Base-by-base conservation (phyloP, 192 early-diverging fungal species). In the Cetraspora pellucida region DNA sequence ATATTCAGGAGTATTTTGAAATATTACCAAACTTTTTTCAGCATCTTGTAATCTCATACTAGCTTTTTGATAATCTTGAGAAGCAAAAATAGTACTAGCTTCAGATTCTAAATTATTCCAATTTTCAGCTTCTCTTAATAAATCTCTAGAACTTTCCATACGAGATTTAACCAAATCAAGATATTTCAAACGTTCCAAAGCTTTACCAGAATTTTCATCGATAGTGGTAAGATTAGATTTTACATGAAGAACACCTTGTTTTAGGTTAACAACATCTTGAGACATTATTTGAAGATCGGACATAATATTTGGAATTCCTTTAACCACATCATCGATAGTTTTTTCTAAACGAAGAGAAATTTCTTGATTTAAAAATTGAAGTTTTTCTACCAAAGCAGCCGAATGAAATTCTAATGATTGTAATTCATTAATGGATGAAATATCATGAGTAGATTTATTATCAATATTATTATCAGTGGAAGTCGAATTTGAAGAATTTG, bases 51-150 rank as follows among this genome's bases (percentile, higher is more conserved):
- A 82, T 31, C 91, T 77, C 6, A 72, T 50, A 0, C 87, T 89
- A 14, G 92, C 93, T 44, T 83, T 86, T 23, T 85, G 82, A 80
- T 84, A 90, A 75, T 94, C 93, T 2, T 83, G 77, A 0, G 87
- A 81, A 4, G 82, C 85, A 71, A 95, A 86, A n/a, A 92, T 85
- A 5, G 83, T 84, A 27, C 78, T 80, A 7, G 92, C 89, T 74
- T 95, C 93, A 0, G 83, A 74, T 28, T 90, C 85, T 47, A 95
- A 86, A 37, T 91, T 91, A 37, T 77, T 89, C 94, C 94, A 95
- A 79, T 90, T 93, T 63, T 95, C 93, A 0, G 92, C 88, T 70
- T 95, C 92, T 65, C 86, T 84, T 0, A 95, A 77, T 2, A 88
- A 69, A n/a, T 84, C 74, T 19, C 86, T 79, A 31, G 90, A 89